phyloP scores from a whole-genome alignment of 2,329 filamentous ascomycete species.

The Penicillium nordicum region DNA sequence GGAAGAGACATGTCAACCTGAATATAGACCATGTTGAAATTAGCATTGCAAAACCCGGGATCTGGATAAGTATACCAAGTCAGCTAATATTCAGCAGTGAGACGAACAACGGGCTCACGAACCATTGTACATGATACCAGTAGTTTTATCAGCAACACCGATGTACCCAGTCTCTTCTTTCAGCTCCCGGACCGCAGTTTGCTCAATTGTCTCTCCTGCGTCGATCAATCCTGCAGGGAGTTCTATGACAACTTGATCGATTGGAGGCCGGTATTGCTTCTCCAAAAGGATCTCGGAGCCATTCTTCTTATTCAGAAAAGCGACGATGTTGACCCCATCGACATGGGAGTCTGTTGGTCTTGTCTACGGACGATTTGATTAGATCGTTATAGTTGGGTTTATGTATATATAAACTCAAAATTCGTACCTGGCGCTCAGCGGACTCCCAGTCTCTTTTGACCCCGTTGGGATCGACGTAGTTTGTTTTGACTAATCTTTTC shows the following conservation, averaged over 20 bases:
- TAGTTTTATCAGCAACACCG: constrained; percentile 42
- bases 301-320: constrained; percentile 52
- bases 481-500: constrained; percentile 41
- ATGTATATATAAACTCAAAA: background rate
- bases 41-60: constrained; percentile 49
- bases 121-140: constrained; percentile 45
- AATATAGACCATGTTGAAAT: constrained; percentile 61
- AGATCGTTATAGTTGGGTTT: background rate
- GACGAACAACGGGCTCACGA: background rate
- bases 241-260: constrained; percentile 57
- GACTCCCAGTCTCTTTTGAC: constrained; percentile 43
- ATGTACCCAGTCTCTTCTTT: constrained; percentile 63
- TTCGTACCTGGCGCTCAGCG: constrained; percentile 39
- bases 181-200: constrained; percentile 55
- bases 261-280: constrained; percentile 58
- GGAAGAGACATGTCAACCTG: constrained; percentile 65
- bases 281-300: constrained; percentile 52
- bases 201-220: constrained; percentile 52
- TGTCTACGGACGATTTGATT: constrained; percentile 7
- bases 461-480: constrained; percentile 41
- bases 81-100: background rate
- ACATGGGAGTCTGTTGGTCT: constrained; percentile 20
- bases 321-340: constrained; percentile 57
- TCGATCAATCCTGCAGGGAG: constrained; percentile 59
- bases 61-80: constrained; percentile 27